Base-by-base conservation (phyloP, 768 basidiomycete species). In the Mycena filopes region DNA sequence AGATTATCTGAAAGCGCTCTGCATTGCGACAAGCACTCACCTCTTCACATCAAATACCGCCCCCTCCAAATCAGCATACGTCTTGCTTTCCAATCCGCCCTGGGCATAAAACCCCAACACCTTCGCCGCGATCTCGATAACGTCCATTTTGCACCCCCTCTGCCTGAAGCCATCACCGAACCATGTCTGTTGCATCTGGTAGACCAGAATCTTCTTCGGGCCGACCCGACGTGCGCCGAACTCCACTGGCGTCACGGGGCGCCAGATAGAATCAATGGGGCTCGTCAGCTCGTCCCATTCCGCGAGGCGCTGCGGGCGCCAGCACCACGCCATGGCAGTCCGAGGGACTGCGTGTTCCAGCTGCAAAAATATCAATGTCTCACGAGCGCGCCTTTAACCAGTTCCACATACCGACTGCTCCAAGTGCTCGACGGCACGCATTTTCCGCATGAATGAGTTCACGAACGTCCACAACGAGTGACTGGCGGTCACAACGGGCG, bases 391-490 rank as follows among this genome's bases (percentile, higher is more conserved):
- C 2, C n/a, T 13, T 40, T 8, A 33, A 25, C n/a, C 31, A 16
- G 13, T 10, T 6, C n/a, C 18, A 59, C 49, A 9, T 45, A 55
- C 61, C 25, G 61, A 38, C 53, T 63, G 61, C 38, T 63, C 61
- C 20, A 18, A 15, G 9, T 36, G 21, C 53, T 63, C 61, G 23
- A 55, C 53, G 4, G 53, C 53, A 16, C 61, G 53, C n/a, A 49
- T 43, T 28, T 48, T 55, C 21, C 16, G 43, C 53, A 47, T 55
- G 36, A 63, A 54, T 13, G 51, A 31, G 31, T 55, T 36, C 33
- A 63, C 54, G 29, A 63, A 63, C 4, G 61, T 31, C 61, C 61
- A 63, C 15, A 63, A 13, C 1, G 61, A 63, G 33, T 55, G 61
- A n/a, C 48, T 41, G 10, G 61, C 61, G 23, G 53, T 41, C 20